These are phyloP conservation scores for Syzygium syzygioides DNA, from an alignment of 441 rosid species.

Conservation along the genomic window DNA sequence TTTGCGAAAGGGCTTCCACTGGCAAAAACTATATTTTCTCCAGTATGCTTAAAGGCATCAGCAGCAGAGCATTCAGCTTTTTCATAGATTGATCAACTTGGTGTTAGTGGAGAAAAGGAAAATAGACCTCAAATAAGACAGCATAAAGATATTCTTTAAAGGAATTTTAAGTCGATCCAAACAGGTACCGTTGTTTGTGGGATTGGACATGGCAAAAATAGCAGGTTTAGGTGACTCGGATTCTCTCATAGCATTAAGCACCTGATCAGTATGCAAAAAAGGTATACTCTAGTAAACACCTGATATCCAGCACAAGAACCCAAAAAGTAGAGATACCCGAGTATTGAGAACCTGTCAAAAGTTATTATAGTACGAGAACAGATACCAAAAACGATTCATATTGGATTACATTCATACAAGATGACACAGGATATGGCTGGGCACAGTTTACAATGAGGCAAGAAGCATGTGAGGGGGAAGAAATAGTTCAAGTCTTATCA, in stretches of 20 bases:
- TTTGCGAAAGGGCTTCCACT: conserved; percentile 97
- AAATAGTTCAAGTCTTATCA: neutral
- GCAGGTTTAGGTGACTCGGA: conserved; percentile 84
- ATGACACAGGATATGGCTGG: neutral
- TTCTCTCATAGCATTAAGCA: conserved; percentile 87
- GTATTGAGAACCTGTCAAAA: neutral
- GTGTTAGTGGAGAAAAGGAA: neutral
- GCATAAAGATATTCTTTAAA: conserved; percentile 2
- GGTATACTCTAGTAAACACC: neutral
- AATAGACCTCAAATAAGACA: conserved; percentile 2
- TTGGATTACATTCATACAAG: neutral
- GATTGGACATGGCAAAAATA: conserved; percentile 97
- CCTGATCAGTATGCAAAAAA: conserved; percentile 39
- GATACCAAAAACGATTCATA: neutral
- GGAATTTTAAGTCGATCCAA: neutral
- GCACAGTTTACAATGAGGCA: neutral
- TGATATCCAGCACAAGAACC: neutral
- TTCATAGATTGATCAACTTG: conserved; percentile 6
- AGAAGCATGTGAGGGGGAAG: neutral
- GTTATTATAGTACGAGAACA: neutral
- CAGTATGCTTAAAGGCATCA: conserved; percentile 91
- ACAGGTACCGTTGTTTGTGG: conserved; percentile 79
- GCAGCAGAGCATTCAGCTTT: conserved; percentile 95
- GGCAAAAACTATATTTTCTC: conserved; percentile 85
- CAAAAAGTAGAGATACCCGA: neutral